Evolutionary conservation across 2,329 filamentous ascomycete species (phyloP).

Genomic region (Exophiala viscosa): DNA sequence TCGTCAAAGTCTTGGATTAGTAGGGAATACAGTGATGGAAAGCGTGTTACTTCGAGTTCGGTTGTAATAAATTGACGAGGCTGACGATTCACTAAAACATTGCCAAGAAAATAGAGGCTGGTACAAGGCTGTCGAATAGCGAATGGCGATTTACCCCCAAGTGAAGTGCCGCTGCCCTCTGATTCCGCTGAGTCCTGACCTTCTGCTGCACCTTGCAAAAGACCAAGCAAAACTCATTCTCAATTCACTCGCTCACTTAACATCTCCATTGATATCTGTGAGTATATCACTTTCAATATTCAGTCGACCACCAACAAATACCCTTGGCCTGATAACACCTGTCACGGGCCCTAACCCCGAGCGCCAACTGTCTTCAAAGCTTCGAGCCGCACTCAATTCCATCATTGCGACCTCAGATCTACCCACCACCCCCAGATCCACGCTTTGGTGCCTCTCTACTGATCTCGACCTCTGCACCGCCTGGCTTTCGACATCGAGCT

Average conservation of each 20-base stretch:
- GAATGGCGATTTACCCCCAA: not conserved
- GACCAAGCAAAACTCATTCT: slow-evolving; percentile 9
- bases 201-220: slow-evolving; percentile 11
- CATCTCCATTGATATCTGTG: slow-evolving; percentile 25
- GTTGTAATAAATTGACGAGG: too few species aligned
- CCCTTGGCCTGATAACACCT: slow-evolving; percentile 1
- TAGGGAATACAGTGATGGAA: too few species aligned
- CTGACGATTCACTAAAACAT: not conserved
- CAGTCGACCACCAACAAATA: slow-evolving; percentile 11
- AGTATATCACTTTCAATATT: slow-evolving; percentile 19
- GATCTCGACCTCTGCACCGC: slow-evolving; percentile 5
- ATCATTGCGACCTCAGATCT: slow-evolving; percentile 1
- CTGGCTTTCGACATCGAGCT: slow-evolving; percentile 11
- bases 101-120: not conserved
- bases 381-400: slow-evolving; percentile 1
- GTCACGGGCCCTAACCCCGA: slow-evolving; percentile 1
- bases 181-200: slow-evolving; percentile 4
- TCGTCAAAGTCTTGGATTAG: too few species aligned
- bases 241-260: slow-evolving; percentile 13
- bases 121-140: not conserved
- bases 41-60: too few species aligned
- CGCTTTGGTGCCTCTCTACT: slow-evolving; percentile 9
- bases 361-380: slow-evolving; percentile 2
- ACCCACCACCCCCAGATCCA: slow-evolving; percentile 2
- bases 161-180: not conserved